phyloP scores from a whole-genome alignment of 257 asterid species.

The Lithospermum erythrorhizon region DNA sequence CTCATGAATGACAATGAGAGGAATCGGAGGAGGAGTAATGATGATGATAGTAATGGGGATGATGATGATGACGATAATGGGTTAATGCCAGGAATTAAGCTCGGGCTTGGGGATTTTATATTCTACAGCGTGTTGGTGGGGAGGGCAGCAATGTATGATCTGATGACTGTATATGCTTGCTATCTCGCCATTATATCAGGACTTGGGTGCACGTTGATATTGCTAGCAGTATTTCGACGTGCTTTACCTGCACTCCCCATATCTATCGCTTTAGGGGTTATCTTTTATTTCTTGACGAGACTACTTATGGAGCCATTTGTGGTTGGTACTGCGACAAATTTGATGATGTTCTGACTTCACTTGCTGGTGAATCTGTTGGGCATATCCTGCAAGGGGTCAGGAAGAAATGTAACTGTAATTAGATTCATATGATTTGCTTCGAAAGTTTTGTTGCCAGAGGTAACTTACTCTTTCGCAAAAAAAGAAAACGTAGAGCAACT shows the following conservation, averaged over 20 bases:
- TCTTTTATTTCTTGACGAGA: slow-evolving; percentile 88
- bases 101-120: slow-evolving; percentile 90
- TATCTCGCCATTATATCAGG: slow-evolving; percentile 94
- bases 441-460: no score
- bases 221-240: slow-evolving; percentile 72
- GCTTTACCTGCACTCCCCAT: slow-evolving; percentile 96
- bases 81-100: slow-evolving; percentile 47
- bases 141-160: slow-evolving; percentile 95
- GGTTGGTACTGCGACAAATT: slow-evolving; percentile 73
- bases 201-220: slow-evolving; percentile 77
- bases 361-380: neutral
- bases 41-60: slow-evolving; percentile 10
- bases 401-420: neutral
- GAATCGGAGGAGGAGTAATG: slow-evolving; percentile 16
- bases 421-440: neutral
- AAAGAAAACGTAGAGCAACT: no score
- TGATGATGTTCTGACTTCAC: slow-evolving; percentile 63
- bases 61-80: slow-evolving; percentile 24
- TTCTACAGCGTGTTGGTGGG: slow-evolving; percentile 93
- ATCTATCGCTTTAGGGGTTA: slow-evolving; percentile 68
- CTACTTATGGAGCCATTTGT: slow-evolving; percentile 89
- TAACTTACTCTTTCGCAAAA: no score
- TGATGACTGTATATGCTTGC: slow-evolving; percentile 97
- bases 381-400: neutral
- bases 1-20: slow-evolving; percentile 8